Base-by-base conservation (phyloP, 1,139 yeast genomes). In the Protomyces pachydermus region DNA sequence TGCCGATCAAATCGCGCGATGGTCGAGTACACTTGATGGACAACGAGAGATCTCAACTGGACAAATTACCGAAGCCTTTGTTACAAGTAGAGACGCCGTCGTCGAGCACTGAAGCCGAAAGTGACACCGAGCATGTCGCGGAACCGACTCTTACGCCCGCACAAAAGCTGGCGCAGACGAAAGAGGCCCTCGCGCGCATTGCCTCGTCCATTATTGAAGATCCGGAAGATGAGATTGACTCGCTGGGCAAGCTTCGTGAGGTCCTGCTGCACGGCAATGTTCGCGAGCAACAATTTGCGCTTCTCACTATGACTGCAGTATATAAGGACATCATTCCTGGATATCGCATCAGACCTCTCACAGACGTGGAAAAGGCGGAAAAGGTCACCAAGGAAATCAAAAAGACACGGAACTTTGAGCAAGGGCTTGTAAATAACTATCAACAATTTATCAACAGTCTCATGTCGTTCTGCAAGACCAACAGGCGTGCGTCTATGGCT, bases 311-410 rank as follows among this genome's bases (percentile, higher is more conserved):
- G 66, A 86, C 91, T 2, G 91, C 95, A 0, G 88, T 90, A 3
- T 90, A 89, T 79, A 90, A 88, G 72, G 82, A 87, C 65, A 81
- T 93, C 63, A 86, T 95, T 2, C 98, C 98, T 0, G 86, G 70
- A n/a, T 69, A 93, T 75, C 82, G 86, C 69, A 91, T 93, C 66
- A 81, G 97, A 73, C 87, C 95, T 1, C 78, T 93, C 63, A 81
- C 90, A 1, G 97, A 90, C 16, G 74, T 83, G 0, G 98, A 93
- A 74, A 83, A 84, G 68, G 74, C 73, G 37, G 95, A 88, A 71
- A 88, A 85, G 71, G 96, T 90, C 3, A 80, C 93, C 23, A 88
- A 82, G 72, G 98, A 93, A 28, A 87, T 91, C 48, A 85, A 88
- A 18, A 82, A 81, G 71, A 76, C 88, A 69, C 82, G 98, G 72